Conservation (phyloP, 345 rosid species). For the Hypericum androsaemum region DNA sequence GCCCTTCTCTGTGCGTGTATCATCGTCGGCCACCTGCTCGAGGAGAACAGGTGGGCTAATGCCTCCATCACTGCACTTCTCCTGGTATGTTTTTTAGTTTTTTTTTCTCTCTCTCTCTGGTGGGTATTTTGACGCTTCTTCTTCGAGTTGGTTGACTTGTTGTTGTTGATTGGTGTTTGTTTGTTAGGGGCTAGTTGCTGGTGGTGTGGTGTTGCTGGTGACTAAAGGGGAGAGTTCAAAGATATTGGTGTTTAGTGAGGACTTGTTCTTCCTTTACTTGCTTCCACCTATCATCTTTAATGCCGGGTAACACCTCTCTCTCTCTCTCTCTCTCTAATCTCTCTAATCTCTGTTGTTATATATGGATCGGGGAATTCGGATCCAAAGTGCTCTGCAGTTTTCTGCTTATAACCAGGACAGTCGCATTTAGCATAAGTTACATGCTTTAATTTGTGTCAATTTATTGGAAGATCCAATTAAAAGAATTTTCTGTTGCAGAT, state of each 20-base stretch:
- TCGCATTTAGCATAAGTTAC: no score
- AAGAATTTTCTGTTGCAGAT: slow-evolving; percentile 37
- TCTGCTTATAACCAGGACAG: no score
- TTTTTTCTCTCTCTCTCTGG: not conserved
- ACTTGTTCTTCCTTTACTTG: slow-evolving; percentile 67
- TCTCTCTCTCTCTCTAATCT: not conserved
- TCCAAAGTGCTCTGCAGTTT: no score
- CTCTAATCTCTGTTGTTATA: not conserved
- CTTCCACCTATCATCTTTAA: slow-evolving; percentile 73
- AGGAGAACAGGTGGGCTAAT: no score
- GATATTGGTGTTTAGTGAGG: slow-evolving; percentile 42
- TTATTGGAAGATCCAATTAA: no score
- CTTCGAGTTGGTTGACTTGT: not conserved
- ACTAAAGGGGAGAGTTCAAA: slow-evolving; percentile 25
- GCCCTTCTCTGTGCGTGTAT: no score
- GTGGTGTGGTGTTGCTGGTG: slow-evolving; percentile 43
- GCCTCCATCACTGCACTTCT: no score
- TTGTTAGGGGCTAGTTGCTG: slow-evolving; percentile 51
- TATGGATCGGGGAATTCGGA: not conserved
- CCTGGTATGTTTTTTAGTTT: no score
- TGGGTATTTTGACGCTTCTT: no score
- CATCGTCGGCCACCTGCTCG: no score
- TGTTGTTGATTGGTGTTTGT: not conserved
- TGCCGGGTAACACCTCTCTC: slow-evolving; percentile 44
- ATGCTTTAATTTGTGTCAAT: no score